Evolutionary conservation across 495 filamentous ascomycete species (phyloP), one percentile per base, ranked within the genome.

Genomic region (Penicillium tannophilum): DNA sequence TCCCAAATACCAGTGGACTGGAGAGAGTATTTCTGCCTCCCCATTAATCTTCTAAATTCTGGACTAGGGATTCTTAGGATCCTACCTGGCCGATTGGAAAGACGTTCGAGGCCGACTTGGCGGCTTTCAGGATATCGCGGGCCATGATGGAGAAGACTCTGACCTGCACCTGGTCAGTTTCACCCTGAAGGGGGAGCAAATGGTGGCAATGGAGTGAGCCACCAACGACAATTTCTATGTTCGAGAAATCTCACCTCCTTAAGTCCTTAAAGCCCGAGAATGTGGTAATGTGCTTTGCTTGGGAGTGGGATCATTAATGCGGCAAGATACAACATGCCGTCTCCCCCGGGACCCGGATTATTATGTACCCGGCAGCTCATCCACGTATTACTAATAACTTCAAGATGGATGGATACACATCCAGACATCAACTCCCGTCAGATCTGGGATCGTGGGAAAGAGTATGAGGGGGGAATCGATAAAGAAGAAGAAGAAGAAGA

Each of bases 1-100:
- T 92, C 92, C 90, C 93, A 97, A 73, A 97, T 79, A 36, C 95
- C 95, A 8, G 80, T 85, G 30, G 94, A 93, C 64, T 94, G 91
- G 61, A 99, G 81, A n/a, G 93, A 93, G 76, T 98, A 94, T 92
- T 97, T 98, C 94, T 31, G 24, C 24, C 26, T n/a, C 17, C 24
- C 7, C n/a, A 17, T n/a, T 49, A 28, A 17, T 16, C 46, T 26
- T 12, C 16, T 20, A 16, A 4, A 14, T 23, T 20, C 35, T 17
- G 6, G 16, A 10, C 20, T n/a, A 47, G 20, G n/a, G 10, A 26
- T 47, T 3, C 9, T 10, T 3, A n/a, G 52, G 17, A 47, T 16
- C 65, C 30, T 66, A 79, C 75, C 70, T 77, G 66, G n/a, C 70
- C 57, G 50, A 79, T 60, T 35, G 73, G 62, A 39, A 79, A 52